Evolutionary conservation across 2,329 filamentous ascomycete genomes (phyloP), one percentile per base, ranked within the genome.

Genomic region (Knoxdaviesia capensis): DNA sequence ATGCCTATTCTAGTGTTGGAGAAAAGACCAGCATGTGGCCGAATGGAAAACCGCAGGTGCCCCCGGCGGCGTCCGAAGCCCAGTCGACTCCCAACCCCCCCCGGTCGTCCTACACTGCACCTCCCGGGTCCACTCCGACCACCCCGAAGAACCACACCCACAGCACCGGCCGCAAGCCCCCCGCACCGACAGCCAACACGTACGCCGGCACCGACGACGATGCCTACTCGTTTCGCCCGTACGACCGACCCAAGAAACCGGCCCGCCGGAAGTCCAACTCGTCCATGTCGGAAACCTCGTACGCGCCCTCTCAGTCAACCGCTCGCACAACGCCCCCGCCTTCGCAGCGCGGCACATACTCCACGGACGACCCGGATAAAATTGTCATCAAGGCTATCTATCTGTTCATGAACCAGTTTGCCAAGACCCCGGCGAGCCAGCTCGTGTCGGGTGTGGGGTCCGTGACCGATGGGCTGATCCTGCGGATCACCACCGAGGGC

Each of bases 311-410:
- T 7, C 76, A 84, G 45, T 86, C 83, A 10, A 94, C 87, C 1
- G 71, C 83, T 7, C 76, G 77, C 44, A 93, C 87, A 6, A 84
- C 83, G 5, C 83, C 87, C 6, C 85, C 87, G 10, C 79, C 82
- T 1, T 86, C 81, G 4, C 70, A 78, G 48, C 74, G 82, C 39
- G 76, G 77, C 2, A 73, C 83, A 2, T 96, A 94, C 59, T 71
- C 75, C 34, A 94, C 86, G 31, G 83, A 82, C 49, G 85, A 96
- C 55, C 87, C 88, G 0, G 77, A 93, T 62, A 98, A 98, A 69
- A 90, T 98, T 54, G 78, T 94, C 47, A 88, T 98, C 59, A 81
- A 81, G 53, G 90, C 80, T 7, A 90, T 96, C 4, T 96, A 93
- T 56, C 69, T 80, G 43, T 96, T 93, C 66, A 87, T 86, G 59